phyloP scores from a whole-genome alignment of 257 asterid genomes.

The Solanum pinnatisectum region DNA sequence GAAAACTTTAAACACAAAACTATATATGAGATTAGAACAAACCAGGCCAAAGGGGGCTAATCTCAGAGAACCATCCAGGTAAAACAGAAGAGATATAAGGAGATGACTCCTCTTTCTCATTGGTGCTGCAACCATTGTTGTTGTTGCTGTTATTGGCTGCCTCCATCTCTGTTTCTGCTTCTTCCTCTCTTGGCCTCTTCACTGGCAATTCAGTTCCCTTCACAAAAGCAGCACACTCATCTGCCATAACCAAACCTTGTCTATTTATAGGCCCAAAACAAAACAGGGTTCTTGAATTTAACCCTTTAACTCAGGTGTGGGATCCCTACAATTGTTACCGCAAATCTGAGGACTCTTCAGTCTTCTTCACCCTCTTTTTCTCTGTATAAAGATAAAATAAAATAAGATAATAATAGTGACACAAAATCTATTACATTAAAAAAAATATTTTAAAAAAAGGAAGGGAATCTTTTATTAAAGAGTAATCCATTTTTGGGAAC shows the following conservation, averaged over 20 bases:
- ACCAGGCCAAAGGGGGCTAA: constrained; percentile 99
- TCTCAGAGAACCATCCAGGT: constrained; percentile 97
- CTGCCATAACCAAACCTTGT: neutral
- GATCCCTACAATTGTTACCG: neutral
- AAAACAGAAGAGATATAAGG: constrained; percentile 46
- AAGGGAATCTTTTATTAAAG: too few relatives aligned
- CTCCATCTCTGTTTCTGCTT: constrained; percentile 32
- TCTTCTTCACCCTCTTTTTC: neutral
- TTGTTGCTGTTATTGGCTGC: constrained; percentile 3
- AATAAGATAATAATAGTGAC: too few relatives aligned
- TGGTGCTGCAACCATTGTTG: constrained; percentile 1
- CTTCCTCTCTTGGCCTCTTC: constrained; percentile 9
- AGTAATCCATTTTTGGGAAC: neutral
- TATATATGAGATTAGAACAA: neutral
- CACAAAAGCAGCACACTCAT: neutral
- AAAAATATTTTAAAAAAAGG: too few relatives aligned
- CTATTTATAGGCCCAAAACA: neutral
- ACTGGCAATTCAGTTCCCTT: constrained; percentile 1
- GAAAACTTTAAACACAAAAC: neutral
- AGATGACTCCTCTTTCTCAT: constrained; percentile 12
- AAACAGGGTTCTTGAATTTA: neutral
- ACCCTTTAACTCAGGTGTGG: neutral
- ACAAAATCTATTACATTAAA: neutral
- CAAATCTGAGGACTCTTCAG: neutral
- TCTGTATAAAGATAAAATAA: too few relatives aligned